Evolutionary conservation across 176 grass and related monocot species (phyloP), one percentile per base, ranked within the genome.

Genomic region (Triticum turgidum): DNA sequence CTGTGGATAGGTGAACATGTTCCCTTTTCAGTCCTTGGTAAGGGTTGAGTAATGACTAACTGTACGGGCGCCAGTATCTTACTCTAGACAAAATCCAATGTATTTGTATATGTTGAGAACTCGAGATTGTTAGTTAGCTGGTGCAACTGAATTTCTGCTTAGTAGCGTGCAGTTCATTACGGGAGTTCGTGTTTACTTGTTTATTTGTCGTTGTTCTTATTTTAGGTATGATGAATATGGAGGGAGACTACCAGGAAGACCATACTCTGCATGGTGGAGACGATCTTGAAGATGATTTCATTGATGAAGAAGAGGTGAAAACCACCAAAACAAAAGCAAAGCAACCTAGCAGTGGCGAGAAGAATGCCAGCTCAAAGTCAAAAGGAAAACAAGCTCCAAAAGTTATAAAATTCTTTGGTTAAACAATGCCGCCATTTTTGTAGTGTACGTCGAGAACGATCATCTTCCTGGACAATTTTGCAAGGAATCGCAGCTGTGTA

Each of bases 201-300:
- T 69, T 59, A 70, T 69, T 41, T 89, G 33, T 14, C 35, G 39
- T 21, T 69, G 52, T 80, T 68, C 3, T 79, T 68, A 54, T 84
- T 86, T 89, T 88, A 98, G 96, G 29, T 68, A 78, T 42, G 58
- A 78, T 42, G 59, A n/a, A 71, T 47, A 47, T 20, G 12, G 76
- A 90, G 81, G 49, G 67, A 47, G 21, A 63, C 18, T 18, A 81
- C 54, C 84, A 85, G 25, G 86, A 76, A 64, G 38, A 82, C 14
- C 84, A 58, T 35, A 58, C 64, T 77, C 45, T 34, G 79, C 74
- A 65, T 20, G 89, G 96, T 68, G 96, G 96, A 88, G 96, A 98
- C 29, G 96, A 98, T 83, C 87, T 98, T 80, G 93, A 95, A 24
- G 96, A 98, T 54, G 96, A 98, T 90, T 98, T 98, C 69, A 29